phyloP scores from a whole-genome alignment of 2,329 filamentous ascomycete species.

The Colletotrichum orchidophilum region DNA sequence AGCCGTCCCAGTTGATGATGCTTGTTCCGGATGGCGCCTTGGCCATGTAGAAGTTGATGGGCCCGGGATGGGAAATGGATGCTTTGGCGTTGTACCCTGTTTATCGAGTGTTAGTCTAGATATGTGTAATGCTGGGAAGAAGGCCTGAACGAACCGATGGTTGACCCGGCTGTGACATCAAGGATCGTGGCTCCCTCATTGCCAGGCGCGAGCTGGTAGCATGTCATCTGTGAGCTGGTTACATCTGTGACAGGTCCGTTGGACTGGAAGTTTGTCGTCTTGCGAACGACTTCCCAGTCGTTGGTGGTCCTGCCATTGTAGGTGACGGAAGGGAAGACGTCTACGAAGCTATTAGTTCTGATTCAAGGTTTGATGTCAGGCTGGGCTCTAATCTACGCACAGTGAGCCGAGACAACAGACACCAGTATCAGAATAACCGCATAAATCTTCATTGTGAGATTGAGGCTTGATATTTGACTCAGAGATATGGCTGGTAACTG shows the following conservation, averaged over 20 bases:
- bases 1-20: conserved; percentile 47
- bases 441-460: not conserved
- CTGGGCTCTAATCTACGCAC: conserved; percentile 39
- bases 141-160: conserved; percentile 26
- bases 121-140: too few relatives aligned
- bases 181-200: conserved; percentile 54
- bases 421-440: not conserved
- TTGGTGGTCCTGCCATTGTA: conserved; percentile 42
- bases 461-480: not conserved
- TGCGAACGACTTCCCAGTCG: conserved; percentile 58
- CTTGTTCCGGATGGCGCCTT: conserved; percentile 45
- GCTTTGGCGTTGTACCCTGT: conserved; percentile 46
- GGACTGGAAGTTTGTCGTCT: conserved; percentile 59
- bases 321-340: conserved; percentile 52
- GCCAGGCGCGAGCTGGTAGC: conserved; percentile 56
- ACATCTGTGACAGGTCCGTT: conserved; percentile 60
- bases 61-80: conserved; percentile 52
- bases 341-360: conserved; percentile 38
- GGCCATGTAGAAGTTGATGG: conserved; percentile 51
- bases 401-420: conserved; percentile 48
- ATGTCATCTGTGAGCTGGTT: conserved; percentile 57
- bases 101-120: not conserved
- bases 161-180: conserved; percentile 38
- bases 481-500: not conserved
- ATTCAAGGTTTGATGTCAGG: not conserved